Conservation (phyloP, 2,329 filamentous ascomycete species). For the Dryadomyces quercivorus region DNA sequence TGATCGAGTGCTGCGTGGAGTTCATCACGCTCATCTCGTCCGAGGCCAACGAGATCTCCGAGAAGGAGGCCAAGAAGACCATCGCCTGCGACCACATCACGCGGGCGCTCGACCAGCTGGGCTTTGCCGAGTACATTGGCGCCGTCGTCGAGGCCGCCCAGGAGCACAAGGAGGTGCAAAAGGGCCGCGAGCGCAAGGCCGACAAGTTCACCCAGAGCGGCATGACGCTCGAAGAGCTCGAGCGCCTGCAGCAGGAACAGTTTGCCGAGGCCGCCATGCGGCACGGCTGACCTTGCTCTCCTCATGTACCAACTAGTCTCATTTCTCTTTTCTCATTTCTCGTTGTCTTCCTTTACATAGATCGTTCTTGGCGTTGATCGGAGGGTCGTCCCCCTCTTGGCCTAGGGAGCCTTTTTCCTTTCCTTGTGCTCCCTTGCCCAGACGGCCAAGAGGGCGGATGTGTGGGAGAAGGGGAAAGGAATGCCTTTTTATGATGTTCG, state of each 20-base stretch:
- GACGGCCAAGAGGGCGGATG: no score
- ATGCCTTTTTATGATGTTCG: not conserved
- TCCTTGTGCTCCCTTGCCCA: no score
- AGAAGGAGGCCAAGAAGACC: slow-evolving; percentile 98
- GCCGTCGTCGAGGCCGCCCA: slow-evolving; percentile 77
- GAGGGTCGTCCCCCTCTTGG: not conserved
- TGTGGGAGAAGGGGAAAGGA: no score
- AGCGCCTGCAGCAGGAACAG: slow-evolving; percentile 79
- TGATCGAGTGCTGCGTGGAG: slow-evolving; percentile 98
- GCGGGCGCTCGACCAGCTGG: slow-evolving; percentile 82
- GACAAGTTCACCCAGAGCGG: slow-evolving; percentile 95
- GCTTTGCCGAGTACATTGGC: slow-evolving; percentile 83
- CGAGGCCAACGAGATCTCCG: slow-evolving; percentile 96
- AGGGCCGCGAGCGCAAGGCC: slow-evolving; percentile 90
- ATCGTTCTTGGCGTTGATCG: not conserved
- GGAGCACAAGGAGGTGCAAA: slow-evolving; percentile 86
- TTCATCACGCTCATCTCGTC: slow-evolving; percentile 98
- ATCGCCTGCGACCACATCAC: slow-evolving; percentile 98
- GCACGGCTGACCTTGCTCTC: slow-evolving; percentile 35
- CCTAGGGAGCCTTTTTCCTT: not conserved
- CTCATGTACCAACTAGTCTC: not conserved
- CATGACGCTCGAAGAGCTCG: slow-evolving; percentile 79
- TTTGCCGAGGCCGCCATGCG: slow-evolving; percentile 72
- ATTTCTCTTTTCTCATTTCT: not conserved
- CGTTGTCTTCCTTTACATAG: not conserved